phyloP scores from a whole-genome alignment of 441 rosid genomes.

The Eutrema salsugineum region DNA sequence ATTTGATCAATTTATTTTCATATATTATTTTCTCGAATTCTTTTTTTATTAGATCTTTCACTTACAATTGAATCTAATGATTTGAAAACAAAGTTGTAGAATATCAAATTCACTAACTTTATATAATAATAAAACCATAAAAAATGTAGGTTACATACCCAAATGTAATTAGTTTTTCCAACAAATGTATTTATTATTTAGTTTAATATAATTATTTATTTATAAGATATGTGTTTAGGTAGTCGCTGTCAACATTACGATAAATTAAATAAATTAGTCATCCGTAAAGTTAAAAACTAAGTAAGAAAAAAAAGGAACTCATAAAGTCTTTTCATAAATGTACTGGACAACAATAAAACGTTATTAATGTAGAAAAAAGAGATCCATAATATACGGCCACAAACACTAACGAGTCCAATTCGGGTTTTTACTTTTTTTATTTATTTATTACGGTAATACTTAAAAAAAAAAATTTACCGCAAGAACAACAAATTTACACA shows the following conservation, averaged over 20 bases:
- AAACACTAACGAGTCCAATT: conserved; percentile 17
- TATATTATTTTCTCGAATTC: no score
- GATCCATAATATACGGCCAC: conserved; percentile 7
- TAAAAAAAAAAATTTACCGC: background rate
- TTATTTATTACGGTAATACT: background rate
- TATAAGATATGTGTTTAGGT: background rate
- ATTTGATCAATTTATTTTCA: no score
- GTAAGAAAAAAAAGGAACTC: background rate
- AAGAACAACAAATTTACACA: conserved; percentile 25
- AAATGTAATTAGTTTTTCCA: no score
- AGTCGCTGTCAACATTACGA: no score
- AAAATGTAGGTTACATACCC: background rate
- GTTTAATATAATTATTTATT: background rate
- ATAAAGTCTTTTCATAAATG: background rate
- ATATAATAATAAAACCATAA: background rate
- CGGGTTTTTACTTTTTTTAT: background rate
- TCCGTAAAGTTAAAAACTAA: background rate
- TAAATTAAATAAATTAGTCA: background rate
- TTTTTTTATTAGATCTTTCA: no score
- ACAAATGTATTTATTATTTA: no score
- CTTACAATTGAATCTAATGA: no score
- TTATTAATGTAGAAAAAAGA: background rate
- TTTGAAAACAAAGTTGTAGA: no score
- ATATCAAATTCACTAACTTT: background rate
- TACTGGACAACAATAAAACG: background rate